A percentile compares a stretch with the other conserved stretches of the same genome.
Conservation (phyloP, 805 yeast genomes). For the Zygotorulaspora sp. region DNA sequence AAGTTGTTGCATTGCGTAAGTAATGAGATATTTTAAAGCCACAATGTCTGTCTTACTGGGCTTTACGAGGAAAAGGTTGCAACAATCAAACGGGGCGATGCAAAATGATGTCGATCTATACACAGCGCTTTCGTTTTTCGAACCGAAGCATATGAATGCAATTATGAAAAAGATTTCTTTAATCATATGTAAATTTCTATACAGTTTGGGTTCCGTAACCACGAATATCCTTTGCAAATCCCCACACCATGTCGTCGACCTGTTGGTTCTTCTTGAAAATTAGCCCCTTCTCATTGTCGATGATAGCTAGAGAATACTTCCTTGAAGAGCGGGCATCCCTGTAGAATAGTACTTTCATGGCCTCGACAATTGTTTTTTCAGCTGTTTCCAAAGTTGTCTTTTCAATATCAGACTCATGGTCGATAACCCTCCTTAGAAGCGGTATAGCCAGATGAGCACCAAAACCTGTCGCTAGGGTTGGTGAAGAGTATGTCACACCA, state of each 20-base stretch:
- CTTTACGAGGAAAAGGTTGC: too few species aligned
- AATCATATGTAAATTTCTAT: constrained; percentile 17
- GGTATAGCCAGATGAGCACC: constrained; percentile 96
- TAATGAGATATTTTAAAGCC: too few species aligned
- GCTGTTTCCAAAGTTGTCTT: constrained; percentile 73
- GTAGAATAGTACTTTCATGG: constrained; percentile 92
- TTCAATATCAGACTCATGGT: constrained; percentile 67
- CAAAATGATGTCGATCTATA: too few species aligned
- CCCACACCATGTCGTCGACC: constrained; percentile 81
- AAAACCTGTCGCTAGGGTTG: constrained; percentile 91
- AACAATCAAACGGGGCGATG: too few species aligned
- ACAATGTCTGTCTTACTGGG: too few species aligned
- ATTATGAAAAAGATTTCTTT: too few species aligned
- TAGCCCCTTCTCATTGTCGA: constrained; percentile 60
- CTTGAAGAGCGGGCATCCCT: constrained; percentile 94
- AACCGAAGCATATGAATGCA: too few species aligned
- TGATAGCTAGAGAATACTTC: constrained; percentile 73
- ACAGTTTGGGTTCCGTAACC: constrained; percentile 82
- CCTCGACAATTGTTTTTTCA: constrained; percentile 65
- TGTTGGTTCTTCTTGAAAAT: constrained; percentile 59
- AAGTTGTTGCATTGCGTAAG: too few species aligned
- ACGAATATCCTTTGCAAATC: constrained; percentile 77
- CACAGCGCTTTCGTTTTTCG: too few species aligned
- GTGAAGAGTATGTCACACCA: constrained; percentile 87
- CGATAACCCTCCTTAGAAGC: constrained; percentile 76